Percentiles rank a stretch among this genome's conserved stretches.
phyloP scores from a whole-genome alignment of 2,329 filamentous ascomycete genomes.

The Chaetomiaceae sp. region DNA sequence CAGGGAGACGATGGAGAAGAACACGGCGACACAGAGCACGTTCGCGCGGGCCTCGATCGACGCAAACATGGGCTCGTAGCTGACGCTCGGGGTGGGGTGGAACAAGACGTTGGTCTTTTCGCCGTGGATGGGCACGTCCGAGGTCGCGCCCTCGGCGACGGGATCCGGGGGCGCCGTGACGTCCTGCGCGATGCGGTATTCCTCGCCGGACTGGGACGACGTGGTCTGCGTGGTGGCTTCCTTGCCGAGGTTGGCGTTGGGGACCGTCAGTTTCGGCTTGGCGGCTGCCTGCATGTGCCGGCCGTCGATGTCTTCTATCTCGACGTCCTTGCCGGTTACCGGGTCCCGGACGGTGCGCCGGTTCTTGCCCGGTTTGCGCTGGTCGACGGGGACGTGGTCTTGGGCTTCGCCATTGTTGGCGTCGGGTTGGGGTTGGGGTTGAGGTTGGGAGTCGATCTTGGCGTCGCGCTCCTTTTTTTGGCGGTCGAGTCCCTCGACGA shows the following conservation, averaged over 20 bases:
- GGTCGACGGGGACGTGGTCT: slow-evolving; percentile 39
- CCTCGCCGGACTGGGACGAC: slow-evolving; percentile 64
- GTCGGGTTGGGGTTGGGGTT: slow-evolving; percentile 30
- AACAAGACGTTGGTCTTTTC: slow-evolving; percentile 97
- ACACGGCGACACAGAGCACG: slow-evolving; percentile 64
- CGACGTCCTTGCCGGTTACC: slow-evolving; percentile 78
- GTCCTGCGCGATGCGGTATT: slow-evolving; percentile 84
- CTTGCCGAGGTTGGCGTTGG: slow-evolving; percentile 83
- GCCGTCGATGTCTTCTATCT: slow-evolving; percentile 69
- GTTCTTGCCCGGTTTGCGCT: slow-evolving; percentile 33
- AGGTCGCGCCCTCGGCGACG: slow-evolving; percentile 73
- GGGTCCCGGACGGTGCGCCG: slow-evolving; percentile 81
- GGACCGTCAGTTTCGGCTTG: slow-evolving; percentile 76
- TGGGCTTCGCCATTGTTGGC: slow-evolving; percentile 36
- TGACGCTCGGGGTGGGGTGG: slow-evolving; percentile 85
- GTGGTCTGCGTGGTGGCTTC: slow-evolving; percentile 68
- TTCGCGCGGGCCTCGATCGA: slow-evolving; percentile 71
- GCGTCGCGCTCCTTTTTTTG: slow-evolving; percentile 75
- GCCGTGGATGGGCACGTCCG: slow-evolving; percentile 90
- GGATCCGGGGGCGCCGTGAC: slow-evolving; percentile 88
- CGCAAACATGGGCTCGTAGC: slow-evolving; percentile 83
- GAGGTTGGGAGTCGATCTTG: slow-evolving; percentile 53
- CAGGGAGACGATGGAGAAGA: slow-evolving; percentile 68
- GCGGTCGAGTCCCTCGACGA: slow-evolving; percentile 71
- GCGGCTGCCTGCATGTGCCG: slow-evolving; percentile 63